Base-by-base conservation (phyloP, 2,329 filamentous ascomycete species). In the Drechslerella coelobrocha region DNA sequence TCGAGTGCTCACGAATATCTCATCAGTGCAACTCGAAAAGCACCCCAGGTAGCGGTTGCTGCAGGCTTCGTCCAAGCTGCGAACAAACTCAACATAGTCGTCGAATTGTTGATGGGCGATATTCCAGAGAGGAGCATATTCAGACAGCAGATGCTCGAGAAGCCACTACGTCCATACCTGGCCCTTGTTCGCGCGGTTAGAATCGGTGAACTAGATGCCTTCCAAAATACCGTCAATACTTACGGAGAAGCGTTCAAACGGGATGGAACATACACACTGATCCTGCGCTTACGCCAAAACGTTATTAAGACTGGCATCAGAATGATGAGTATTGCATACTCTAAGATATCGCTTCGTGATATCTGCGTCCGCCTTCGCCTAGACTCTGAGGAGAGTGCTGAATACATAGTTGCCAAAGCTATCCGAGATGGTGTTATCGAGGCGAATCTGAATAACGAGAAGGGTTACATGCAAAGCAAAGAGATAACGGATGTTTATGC, bases 261-360 rank as follows among this genome's bases (percentile, higher is more conserved):
- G 74, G 94, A 99, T 78, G 91, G 91, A 63, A 97, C 93, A 19
- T 97, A 97, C 82, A 96, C 92, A 9, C 84, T 99, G 65, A 95
- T 97, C 76, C 85, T 97, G 73, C 92, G 94, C 73, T 84, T 99
- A 72, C 88, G 94, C 76, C 94, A 99, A 81, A 99, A 99, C 78
- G 94, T 99, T 78, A 97, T 99, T 86, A 96, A 96, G 84, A 99
- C 94, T 2, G 94, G 94, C 74, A 96, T 99, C 73, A 91, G 94
- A 75, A 97, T 97, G 92, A 96, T 99, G 86, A 97, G 93, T 41
- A 84, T 99, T 73, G 96, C 92, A 19, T 99, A 99, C 83, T 96
- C 93, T 69, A 90, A 93, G 73, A 99, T 99, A 77, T 97, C 93
- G 0, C 85, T 99, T 61, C 89, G 94, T 66, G 94, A 99, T 78